These are phyloP conservation scores for Lepidopterella palustris DNA, from an alignment of 495 filamentous ascomycete genomes.

Conservation along the genomic window DNA sequence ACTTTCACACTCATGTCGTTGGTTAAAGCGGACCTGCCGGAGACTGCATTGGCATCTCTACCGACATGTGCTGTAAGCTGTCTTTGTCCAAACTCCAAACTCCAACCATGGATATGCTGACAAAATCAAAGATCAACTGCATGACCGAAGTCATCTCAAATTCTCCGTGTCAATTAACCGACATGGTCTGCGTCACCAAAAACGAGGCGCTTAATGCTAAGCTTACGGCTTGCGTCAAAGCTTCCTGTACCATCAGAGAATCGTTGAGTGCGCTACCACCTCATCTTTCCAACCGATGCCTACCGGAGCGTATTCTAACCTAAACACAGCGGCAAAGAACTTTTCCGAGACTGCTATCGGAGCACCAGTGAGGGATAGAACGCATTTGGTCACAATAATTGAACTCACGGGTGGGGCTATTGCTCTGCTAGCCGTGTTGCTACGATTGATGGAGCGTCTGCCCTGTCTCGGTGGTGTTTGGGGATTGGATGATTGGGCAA, in stretches of 20 bases:
- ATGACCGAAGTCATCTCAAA: conserved; percentile 10
- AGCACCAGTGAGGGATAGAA: conserved; percentile 10
- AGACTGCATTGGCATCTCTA: not conserved
- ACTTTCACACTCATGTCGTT: not conserved
- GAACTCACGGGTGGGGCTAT: conserved; percentile 7
- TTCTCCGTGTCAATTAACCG: conserved; percentile 11
- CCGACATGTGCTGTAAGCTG: conserved; percentile 12
- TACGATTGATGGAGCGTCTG: conserved; percentile 12
- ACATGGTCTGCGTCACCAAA: conserved; percentile 8
- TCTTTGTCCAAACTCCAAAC: not conserved
- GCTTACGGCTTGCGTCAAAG: conserved; percentile 8
- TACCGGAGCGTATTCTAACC: conserved; percentile 1
- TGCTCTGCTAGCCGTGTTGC: conserved; percentile 9
- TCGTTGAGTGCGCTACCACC: conserved; percentile 6
- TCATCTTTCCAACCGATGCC: not conserved
- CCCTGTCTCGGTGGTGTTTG: conserved; percentile 18
- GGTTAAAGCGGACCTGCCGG: not conserved
- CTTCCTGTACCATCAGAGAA: conserved; percentile 13
- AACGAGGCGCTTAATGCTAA: not conserved
- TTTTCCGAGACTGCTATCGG: conserved; percentile 8
- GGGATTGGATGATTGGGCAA: conserved; percentile 23
- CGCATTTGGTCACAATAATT: conserved; percentile 10
- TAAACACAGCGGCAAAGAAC: conserved; percentile 17
- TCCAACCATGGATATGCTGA: not conserved
- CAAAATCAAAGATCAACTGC: conserved; percentile 4